A percentile compares a stretch with the other conserved stretches of the same genome.
phyloP scores from a whole-genome alignment of 805 yeast species.

The Sugiyamaella lignohabitans region DNA sequence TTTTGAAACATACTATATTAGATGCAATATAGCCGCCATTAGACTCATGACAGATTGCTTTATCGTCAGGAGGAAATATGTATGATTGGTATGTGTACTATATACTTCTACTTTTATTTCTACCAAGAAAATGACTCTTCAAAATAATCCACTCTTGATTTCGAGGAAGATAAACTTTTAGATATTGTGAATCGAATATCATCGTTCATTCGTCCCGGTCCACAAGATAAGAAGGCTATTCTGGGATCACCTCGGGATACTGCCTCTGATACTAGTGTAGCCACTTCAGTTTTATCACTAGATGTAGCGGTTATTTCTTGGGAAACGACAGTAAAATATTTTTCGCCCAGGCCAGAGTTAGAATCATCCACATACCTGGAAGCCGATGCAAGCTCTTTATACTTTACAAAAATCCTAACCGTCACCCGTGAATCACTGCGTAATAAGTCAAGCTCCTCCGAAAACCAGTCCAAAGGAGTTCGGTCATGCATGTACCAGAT shows the following conservation, averaged over 20 bases:
- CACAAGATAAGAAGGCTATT: slow-evolving; percentile 54
- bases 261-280: neutral
- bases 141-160: slow-evolving; percentile 53
- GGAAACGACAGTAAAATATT: too few relatives aligned
- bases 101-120: slow-evolving; percentile 1
- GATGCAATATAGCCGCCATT: too few relatives aligned
- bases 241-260: neutral
- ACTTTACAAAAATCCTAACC: neutral
- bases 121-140: slow-evolving; percentile 72
- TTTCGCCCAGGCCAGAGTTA: too few relatives aligned
- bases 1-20: too few relatives aligned
- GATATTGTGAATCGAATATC: slow-evolving; percentile 45
- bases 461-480: slow-evolving; percentile 45
- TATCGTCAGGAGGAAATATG: too few relatives aligned
- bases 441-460: slow-evolving; percentile 36
- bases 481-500: slow-evolving; percentile 59
- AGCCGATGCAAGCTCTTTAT: neutral
- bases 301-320: too few relatives aligned
- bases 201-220: slow-evolving; percentile 56
- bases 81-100: too few relatives aligned
- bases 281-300: too few relatives aligned
- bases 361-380: too few relatives aligned
- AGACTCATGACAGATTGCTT: too few relatives aligned
- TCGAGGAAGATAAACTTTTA: slow-evolving; percentile 34
- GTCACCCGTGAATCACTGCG: slow-evolving; percentile 10